Evolutionary conservation across 148 eudicot species (phyloP).

Genomic region (Dysphania ambrosioides): DNA sequence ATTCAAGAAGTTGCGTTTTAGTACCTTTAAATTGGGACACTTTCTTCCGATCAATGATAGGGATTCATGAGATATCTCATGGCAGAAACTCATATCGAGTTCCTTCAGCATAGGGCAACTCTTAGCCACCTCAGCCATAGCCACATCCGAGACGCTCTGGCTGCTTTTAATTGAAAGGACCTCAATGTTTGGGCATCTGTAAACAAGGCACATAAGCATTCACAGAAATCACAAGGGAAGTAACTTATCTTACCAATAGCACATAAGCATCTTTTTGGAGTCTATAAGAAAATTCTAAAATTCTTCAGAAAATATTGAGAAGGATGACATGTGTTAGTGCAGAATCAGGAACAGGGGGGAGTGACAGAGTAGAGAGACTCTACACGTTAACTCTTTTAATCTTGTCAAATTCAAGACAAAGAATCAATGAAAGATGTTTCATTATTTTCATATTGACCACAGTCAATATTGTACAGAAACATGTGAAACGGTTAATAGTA

Average conservation of each 20-base stretch:
- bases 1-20: constrained; percentile 76
- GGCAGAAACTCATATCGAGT: constrained; percentile 83
- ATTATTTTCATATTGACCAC: neutral
- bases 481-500: neutral
- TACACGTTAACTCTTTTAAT: neutral
- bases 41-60: constrained; percentile 49
- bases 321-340: neutral
- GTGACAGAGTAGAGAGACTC: neutral
- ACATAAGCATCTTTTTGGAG: neutral
- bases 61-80: constrained; percentile 76
- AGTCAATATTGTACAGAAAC: neutral
- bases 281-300: neutral
- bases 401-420: neutral
- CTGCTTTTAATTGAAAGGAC: constrained; percentile 75
- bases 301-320: neutral
- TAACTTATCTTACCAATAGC: neutral
- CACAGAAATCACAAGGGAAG: neutral
- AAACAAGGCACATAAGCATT: constrained; percentile 5
- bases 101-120: constrained; percentile 63
- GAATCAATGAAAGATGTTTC: neutral
- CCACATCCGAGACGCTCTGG: constrained; percentile 59
- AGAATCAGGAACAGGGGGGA: neutral
- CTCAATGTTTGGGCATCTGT: constrained; percentile 82
- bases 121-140: constrained; percentile 47
- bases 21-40: constrained; percentile 49